phyloP scores from a whole-genome alignment of 129 eudicot genomes.

The Tagetes erecta region DNA sequence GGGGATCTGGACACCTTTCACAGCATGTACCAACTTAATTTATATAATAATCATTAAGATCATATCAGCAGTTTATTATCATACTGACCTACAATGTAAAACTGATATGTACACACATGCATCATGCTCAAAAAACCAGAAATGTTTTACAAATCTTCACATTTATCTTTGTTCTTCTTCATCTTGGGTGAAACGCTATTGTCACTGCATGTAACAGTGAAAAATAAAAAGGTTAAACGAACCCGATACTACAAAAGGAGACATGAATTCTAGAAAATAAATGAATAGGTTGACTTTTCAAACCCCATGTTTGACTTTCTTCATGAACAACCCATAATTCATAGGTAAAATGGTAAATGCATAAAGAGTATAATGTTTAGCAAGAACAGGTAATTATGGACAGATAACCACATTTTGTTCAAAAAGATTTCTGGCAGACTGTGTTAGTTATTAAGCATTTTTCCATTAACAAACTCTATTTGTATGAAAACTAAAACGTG shows the following conservation, averaged over 20 bases:
- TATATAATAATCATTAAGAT: not conserved
- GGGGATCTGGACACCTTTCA: constrained; percentile 1
- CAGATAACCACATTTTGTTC: not conserved
- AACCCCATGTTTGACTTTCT: not conserved
- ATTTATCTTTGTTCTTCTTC: constrained; percentile 5
- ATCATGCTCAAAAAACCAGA: not conserved
- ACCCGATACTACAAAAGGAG: not conserved
- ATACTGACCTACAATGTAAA: constrained; percentile 17
- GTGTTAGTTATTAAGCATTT: not conserved
- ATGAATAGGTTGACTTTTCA: not conserved
- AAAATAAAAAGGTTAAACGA: constrained; percentile 5
- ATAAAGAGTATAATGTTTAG: not conserved
- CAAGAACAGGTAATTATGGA: not conserved
- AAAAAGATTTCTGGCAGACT: not conserved
- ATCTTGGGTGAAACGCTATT: constrained; percentile 1
- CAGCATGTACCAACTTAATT: not conserved
- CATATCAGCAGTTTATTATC: constrained; percentile 16
- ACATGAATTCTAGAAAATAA: not conserved
- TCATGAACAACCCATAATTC: not conserved
- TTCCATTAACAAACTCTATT: not conserved
- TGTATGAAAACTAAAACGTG: not conserved
- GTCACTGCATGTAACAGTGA: constrained; percentile 35
- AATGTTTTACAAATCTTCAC: constrained; percentile 6
- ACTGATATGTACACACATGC: constrained; percentile 18
- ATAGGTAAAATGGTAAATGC: not conserved